A percentile compares a stretch with the other conserved stretches of the same genome.
phyloP scores from a whole-genome alignment of 2,329 filamentous ascomycete species.

The Balansia obtecta region DNA sequence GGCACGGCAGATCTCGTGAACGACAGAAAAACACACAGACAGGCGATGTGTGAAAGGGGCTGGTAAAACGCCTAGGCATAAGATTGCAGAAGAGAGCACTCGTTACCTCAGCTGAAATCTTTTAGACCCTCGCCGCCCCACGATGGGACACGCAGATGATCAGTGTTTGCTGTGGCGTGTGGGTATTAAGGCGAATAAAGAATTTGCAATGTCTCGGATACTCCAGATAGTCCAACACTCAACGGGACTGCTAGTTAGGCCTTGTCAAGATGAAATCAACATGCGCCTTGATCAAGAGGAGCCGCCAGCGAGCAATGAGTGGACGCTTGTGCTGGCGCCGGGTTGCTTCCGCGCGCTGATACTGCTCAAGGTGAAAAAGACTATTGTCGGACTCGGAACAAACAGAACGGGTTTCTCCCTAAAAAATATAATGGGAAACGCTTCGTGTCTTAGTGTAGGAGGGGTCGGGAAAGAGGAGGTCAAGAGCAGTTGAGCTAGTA shows the following conservation, averaged over 20 bases:
- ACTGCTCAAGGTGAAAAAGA: too few relatives aligned
- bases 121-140: neutral
- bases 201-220: neutral
- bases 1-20: neutral
- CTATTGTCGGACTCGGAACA: too few relatives aligned
- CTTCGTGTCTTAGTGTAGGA: too few relatives aligned
- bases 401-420: too few relatives aligned
- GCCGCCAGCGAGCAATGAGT: neutral
- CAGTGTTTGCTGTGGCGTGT: neutral
- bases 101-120: neutral
- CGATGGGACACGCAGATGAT: neutral
- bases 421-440: too few relatives aligned
- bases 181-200: neutral
- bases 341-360: too few relatives aligned
- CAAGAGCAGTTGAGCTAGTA: too few relatives aligned
- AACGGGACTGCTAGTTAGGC: neutral
- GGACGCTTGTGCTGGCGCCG: too few relatives aligned
- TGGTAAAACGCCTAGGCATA: neutral
- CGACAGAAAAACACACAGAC: neutral
- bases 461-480: too few relatives aligned
- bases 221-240: neutral
- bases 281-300: neutral
- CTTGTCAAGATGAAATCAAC: neutral
- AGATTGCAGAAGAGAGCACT: neutral
- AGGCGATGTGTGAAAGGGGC: neutral